phyloP scores from a whole-genome alignment of 2,329 filamentous ascomycete species.

The Cercospora berteroae region DNA sequence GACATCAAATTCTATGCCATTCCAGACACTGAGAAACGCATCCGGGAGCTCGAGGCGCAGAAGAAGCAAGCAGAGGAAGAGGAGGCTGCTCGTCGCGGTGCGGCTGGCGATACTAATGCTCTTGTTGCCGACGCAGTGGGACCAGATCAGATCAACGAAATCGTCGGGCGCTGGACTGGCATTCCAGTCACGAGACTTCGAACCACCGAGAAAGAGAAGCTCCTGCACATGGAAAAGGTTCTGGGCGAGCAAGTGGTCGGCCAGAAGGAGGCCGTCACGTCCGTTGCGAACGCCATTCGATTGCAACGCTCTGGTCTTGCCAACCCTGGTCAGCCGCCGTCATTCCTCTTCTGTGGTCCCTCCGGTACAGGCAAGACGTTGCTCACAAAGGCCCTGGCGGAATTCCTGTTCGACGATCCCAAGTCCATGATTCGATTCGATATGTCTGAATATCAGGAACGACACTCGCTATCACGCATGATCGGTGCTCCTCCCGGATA shows the following conservation, averaged over 20 bases:
- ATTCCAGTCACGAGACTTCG: constrained; percentile 93
- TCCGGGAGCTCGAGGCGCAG: constrained; percentile 76
- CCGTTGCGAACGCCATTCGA: constrained; percentile 93
- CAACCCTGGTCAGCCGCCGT: constrained; percentile 95
- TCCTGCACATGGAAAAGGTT: constrained; percentile 93
- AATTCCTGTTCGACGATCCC: constrained; percentile 95
- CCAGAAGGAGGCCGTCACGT: constrained; percentile 87
- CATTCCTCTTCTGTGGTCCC: constrained; percentile 97
- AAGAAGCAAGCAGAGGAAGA: constrained; percentile 77
- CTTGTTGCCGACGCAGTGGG: constrained; percentile 92
- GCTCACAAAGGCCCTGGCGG: constrained; percentile 91
- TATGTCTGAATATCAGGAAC: constrained; percentile 99
- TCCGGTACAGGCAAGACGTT: constrained; percentile 98
- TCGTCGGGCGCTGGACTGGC: constrained; percentile 95
- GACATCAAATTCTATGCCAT: constrained; percentile 98
- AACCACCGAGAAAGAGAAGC: constrained; percentile 95
- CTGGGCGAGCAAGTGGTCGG: constrained; percentile 84
- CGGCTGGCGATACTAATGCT: constrained; percentile 54
- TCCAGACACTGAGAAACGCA: constrained; percentile 79
- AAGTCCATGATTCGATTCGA: constrained; percentile 99
- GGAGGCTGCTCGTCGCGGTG: constrained; percentile 55
- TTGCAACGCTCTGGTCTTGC: constrained; percentile 89
- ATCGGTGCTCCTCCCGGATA: constrained; percentile 97
- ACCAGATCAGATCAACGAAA: constrained; percentile 98
- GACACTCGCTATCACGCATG: constrained; percentile 92